These are phyloP conservation scores for Prunus campanulata DNA, from an alignment of 306 rosid genomes.

Conservation along the genomic window DNA sequence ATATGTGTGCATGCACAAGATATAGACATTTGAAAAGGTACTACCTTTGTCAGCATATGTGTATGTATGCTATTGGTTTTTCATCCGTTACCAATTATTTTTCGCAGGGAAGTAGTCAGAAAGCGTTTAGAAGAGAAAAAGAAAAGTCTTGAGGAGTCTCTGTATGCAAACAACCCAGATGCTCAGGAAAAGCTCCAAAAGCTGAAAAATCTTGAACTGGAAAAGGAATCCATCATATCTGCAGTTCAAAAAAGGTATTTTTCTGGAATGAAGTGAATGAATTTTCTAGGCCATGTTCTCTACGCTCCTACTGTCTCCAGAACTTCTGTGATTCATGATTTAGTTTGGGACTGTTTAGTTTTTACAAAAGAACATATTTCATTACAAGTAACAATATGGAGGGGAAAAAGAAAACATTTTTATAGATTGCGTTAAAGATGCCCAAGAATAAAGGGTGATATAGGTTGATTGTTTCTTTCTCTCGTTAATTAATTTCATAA, in stretches of 20 bases:
- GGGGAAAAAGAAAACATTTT: neutral
- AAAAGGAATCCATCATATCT: conserved; percentile 33
- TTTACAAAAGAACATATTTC: neutral
- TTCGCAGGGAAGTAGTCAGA: conserved; percentile 61
- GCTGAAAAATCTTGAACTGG: conserved; percentile 56
- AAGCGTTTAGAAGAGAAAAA: conserved; percentile 66
- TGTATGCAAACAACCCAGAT: conserved; percentile 52
- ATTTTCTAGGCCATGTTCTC: neutral
- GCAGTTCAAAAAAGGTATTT: conserved; percentile 38
- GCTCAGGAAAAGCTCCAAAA: conserved; percentile 54
- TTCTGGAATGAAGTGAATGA: neutral
- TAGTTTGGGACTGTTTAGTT: neutral
- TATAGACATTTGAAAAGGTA: conserved; percentile 5
- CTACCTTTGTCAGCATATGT: conserved; percentile 7
- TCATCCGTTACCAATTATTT: conserved; percentile 17
- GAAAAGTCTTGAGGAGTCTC: conserved; percentile 53
- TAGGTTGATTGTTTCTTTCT: conserved; percentile 8
- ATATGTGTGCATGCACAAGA: neutral
- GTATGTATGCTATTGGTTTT: conserved; percentile 12
- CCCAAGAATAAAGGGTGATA: neutral
- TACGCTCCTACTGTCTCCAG: neutral
- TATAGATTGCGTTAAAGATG: neutral
- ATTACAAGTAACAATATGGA: neutral
- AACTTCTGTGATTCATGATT: neutral
- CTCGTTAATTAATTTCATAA: neutral